Conservation (phyloP, 495 filamentous ascomycete genomes). For the Patellaria atrata region DNA sequence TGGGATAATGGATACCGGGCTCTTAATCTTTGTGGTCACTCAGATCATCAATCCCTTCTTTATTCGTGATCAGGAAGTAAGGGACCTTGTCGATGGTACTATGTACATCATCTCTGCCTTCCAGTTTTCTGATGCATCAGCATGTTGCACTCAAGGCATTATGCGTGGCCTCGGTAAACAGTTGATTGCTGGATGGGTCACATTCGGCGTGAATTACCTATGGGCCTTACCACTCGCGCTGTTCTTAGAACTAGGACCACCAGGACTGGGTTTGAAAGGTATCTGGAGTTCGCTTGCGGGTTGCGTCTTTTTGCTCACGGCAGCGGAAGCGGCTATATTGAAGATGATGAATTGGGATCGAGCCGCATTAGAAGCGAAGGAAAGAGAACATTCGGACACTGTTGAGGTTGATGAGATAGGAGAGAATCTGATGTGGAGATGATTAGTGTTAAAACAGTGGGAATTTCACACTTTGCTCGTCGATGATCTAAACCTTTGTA, state of each 20-base stretch:
- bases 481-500: no score
- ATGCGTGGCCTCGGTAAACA: conserved; percentile 10
- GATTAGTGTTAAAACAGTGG: no score
- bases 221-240: conserved; percentile 9
- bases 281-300: no score
- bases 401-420: no score
- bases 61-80: conserved; percentile 6
- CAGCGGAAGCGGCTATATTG: no score
- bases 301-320: no score
- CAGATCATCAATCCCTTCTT: conserved; percentile 6
- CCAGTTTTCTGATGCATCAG: conserved; percentile 8
- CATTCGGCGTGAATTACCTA: conserved; percentile 8
- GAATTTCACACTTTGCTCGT: no score
- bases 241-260: conserved; percentile 8
- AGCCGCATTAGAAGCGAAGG: no score
- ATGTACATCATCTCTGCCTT: conserved; percentile 10
- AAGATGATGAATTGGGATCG: no score
- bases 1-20: conserved; percentile 4
- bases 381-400: no score
- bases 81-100: conserved; percentile 3
- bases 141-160: conserved; percentile 4
- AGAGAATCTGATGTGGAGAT: no score
- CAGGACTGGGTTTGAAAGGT: conserved; percentile 5
- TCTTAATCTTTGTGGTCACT: conserved; percentile 1
- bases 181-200: conserved; percentile 11